Evolutionary conservation across 352 stramenopile genomes (phyloP).

Genomic region (Phytophthora constricta): DNA sequence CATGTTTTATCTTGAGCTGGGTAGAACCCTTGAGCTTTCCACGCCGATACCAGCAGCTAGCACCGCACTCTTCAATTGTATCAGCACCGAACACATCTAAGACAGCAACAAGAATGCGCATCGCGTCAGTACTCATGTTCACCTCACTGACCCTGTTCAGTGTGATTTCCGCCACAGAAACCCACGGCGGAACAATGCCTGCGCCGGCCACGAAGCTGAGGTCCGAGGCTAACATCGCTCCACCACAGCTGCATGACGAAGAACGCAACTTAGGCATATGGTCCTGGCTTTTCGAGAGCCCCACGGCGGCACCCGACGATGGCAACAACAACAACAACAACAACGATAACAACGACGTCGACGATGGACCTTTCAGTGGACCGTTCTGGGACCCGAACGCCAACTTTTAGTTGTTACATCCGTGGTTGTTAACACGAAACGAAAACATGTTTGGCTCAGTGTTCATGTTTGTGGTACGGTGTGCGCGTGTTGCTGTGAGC

Average conservation of each 20-base stretch:
- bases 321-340: neutral
- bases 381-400: slow-evolving; percentile 18
- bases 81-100: neutral
- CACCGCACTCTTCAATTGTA: neutral
- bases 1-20: too few relatives aligned
- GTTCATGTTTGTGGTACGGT: too few relatives aligned
- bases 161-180: slow-evolving; percentile 1
- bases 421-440: too few relatives aligned
- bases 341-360: neutral
- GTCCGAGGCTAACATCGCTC: slow-evolving; percentile 4
- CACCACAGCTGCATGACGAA: slow-evolving; percentile 1
- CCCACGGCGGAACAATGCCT: neutral
- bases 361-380: slow-evolving; percentile 11
- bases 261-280: slow-evolving; percentile 6
- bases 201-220: slow-evolving; percentile 15
- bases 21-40: too few relatives aligned
- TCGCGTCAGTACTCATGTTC: slow-evolving; percentile 3
- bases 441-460: too few relatives aligned
- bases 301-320: neutral
- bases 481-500: too few relatives aligned
- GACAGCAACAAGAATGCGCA: slow-evolving; percentile 2
- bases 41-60: too few relatives aligned
- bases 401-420: neutral
- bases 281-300: slow-evolving; percentile 12
- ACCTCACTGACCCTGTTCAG: neutral